These are phyloP conservation scores for Eucalyptus sp. DNA, from an alignment of 345 rosid species.

Conservation along the genomic window DNA sequence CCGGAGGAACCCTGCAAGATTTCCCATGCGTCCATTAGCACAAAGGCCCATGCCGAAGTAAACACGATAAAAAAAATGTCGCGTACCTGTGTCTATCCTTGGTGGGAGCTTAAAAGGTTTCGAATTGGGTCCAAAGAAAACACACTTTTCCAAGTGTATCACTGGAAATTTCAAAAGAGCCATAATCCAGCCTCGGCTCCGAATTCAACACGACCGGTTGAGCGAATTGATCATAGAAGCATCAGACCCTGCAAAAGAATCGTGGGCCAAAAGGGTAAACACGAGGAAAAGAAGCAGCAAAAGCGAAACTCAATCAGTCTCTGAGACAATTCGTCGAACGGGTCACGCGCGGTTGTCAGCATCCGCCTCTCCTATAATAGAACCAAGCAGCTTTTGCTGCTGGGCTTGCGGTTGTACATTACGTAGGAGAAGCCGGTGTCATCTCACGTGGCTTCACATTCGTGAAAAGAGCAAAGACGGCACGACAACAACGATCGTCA, in stretches of 20 bases:
- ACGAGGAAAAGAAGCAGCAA: neutral
- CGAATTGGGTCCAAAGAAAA: neutral
- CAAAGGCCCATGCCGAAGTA: neutral
- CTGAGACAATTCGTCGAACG: conserved; percentile 15
- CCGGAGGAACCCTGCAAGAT: conserved; percentile 5
- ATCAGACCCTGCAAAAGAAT: neutral
- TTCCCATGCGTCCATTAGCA: neutral
- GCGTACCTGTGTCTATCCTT: neutral
- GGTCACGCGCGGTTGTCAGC: neutral
- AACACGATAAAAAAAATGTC: neutral
- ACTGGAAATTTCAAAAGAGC: neutral
- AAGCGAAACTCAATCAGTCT: neutral
- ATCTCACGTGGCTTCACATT: neutral
- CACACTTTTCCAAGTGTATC: neutral
- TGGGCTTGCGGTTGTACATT: neutral
- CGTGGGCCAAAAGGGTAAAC: neutral
- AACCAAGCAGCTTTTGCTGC: neutral
- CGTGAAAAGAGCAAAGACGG: neutral
- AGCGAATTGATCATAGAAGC: neutral
- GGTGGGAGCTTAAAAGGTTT: neutral
- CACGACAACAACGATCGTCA: neutral
- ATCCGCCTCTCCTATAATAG: neutral
- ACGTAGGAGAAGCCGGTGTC: neutral
- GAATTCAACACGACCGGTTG: neutral
- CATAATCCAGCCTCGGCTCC: neutral